Evolutionary conservation across 179 eudicot species (phyloP), one percentile per base, ranked within the genome.

Genomic region (Beta macrorhiza): DNA sequence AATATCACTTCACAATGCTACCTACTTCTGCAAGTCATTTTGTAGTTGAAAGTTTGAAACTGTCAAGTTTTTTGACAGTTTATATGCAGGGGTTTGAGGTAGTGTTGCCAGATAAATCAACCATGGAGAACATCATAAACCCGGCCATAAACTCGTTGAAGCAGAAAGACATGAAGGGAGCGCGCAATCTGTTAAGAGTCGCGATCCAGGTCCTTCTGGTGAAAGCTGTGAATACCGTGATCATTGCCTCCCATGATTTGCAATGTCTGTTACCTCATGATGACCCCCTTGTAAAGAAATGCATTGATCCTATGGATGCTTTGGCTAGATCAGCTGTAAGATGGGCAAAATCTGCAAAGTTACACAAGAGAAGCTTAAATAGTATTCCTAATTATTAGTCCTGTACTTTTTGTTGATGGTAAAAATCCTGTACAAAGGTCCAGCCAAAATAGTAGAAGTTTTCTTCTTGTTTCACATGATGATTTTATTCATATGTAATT

Each of bases 241-340:
- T 92, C 67, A 85, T 93, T 77, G 94, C 98, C 45, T 89, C 89
- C 13, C 94, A 92, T 75, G 92, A 92, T 47, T 15, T 92, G 32
- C 90, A 80, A 5, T 83, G 85, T 63, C 79, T 92, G 57, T 87
- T 92, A 84, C 93, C 98, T 5, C 82, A 80, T 0, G 87, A 90
- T 16, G 97, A 93, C 76, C 98, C 97, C 55, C 94, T 93, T 78
- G 76, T 79, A 45, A 91, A 83, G 83, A 89, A 86, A 83, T 93
- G 97, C 79, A 64, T 93, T 11, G 94, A 93, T 79, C 97, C 98
- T 19, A 89, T 91, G 87, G 94, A 93, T 77, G 89, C 90, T 62
- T 84, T 93, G 85, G 98, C 91, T 45, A 86, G 93, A 68, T 89
- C 88, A 58, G 86, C 90, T 68, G 72, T 91, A 13, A 84, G 79